Base-by-base conservation (phyloP, 2,329 filamentous ascomycete genomes). In the Nemania diffusa region DNA sequence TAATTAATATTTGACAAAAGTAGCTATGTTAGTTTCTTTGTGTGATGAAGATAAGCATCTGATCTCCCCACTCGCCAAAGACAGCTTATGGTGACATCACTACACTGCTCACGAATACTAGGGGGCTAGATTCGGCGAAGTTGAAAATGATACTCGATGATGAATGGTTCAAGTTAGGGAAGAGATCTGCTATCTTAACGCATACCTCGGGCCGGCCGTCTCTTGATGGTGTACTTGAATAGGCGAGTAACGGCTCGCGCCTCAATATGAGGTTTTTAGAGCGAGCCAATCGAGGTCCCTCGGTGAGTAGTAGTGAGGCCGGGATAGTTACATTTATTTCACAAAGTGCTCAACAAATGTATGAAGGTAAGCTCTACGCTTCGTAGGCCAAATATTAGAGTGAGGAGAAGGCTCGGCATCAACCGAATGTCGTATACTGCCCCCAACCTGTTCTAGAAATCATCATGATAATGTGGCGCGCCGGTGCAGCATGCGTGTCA, bases 401-500 rank as follows among this genome's bases (percentile, higher is more conserved):
- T 22, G 44, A 22, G n/a, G n/a, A 24, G 44, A 17, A 46, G 44
- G 17, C 44, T 46, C 42, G 42, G 42, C 42, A 22, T 22, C 42
- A 46, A 15, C 8, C 11, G 32, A 9, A 40, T 40, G 15, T 26
- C 24, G 22, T 24, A 4, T 48, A 7, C 44, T 7, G 20, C 44
- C 20, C 44, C 9, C 44, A 48, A 24, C 2, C 44, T 24, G 4
- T 48, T 48, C 44, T 24, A 26, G 15, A 20, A 5, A 24, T 8
- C 7, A 20, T 24, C 20, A 24, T 8, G 5, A 48, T 48, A 24
- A 24, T 24, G 44, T 48, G 44, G 44, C 44, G 44, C 44, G 20
- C 20, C 20, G 44, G 24, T 48, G 44, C 44, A 24, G 22, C n/a
- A 48, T 48, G 44, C 44, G 44, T 52, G 34, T 57, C 50, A 65